These are phyloP conservation scores for Hericium alpestre DNA, from an alignment of 768 basidiomycete genomes.

Conservation along the genomic window DNA sequence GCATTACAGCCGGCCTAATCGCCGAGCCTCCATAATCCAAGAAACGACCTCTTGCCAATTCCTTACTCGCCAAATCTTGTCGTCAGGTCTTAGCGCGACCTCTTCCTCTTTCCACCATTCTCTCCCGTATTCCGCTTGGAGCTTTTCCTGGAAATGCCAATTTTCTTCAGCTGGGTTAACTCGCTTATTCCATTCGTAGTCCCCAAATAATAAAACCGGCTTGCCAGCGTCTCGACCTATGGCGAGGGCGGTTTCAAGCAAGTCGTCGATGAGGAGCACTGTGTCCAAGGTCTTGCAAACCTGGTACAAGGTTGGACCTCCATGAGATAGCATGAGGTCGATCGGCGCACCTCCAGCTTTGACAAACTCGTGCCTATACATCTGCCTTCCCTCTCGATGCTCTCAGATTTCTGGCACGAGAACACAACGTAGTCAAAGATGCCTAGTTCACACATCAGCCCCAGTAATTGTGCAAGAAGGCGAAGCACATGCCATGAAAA, in stretches of 20 bases:
- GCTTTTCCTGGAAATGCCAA: slow-evolving; percentile 9
- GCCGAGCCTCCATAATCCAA: neutral
- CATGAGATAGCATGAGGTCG: neutral
- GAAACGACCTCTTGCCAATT: slow-evolving; percentile 5
- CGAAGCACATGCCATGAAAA: slow-evolving; percentile 3
- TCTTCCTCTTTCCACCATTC: slow-evolving; percentile 10
- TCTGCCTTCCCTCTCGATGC: neutral
- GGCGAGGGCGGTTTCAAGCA: slow-evolving; percentile 7
- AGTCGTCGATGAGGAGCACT: slow-evolving; percentile 8
- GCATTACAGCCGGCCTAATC: neutral
- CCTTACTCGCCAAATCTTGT: slow-evolving; percentile 6
- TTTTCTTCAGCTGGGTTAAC: neutral
- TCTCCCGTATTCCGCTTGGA: slow-evolving; percentile 6
- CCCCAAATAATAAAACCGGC: slow-evolving; percentile 6
- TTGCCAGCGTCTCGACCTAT: slow-evolving; percentile 3
- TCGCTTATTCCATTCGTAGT: slow-evolving; percentile 13
- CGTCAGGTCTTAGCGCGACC: slow-evolving; percentile 3
- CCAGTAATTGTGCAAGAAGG: neutral
- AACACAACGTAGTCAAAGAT: slow-evolving; percentile 6
- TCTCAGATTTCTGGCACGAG: slow-evolving; percentile 1
- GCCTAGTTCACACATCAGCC: neutral
- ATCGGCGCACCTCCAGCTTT: slow-evolving; percentile 6
- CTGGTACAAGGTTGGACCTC: neutral
- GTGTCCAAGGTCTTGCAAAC: slow-evolving; percentile 1
- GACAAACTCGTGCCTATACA: slow-evolving; percentile 5